phyloP scores from a whole-genome alignment of 352 stramenopile genomes.

The Globisporangium nunn region DNA sequence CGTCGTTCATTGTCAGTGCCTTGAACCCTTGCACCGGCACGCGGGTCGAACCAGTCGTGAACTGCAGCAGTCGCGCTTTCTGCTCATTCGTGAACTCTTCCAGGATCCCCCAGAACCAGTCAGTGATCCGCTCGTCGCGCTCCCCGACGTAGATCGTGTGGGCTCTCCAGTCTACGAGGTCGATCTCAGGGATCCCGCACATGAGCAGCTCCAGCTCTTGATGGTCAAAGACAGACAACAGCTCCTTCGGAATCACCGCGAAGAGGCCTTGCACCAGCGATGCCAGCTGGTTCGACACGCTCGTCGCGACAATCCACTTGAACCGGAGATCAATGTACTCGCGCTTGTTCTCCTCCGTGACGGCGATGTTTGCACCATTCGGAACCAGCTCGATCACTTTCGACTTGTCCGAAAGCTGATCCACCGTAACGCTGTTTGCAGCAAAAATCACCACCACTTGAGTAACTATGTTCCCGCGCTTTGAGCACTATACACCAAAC shows the following conservation, averaged over 20 bases:
- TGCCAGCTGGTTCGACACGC: constrained; percentile 86
- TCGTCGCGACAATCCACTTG: constrained; percentile 77
- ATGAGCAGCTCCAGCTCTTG: constrained; percentile 97
- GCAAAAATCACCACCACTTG: constrained; percentile 5
- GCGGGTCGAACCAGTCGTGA: constrained; percentile 95
- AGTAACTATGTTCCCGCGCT: background rate
- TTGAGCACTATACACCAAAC: too few species aligned
- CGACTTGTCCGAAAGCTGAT: constrained; percentile 62
- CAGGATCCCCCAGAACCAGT: constrained; percentile 98
- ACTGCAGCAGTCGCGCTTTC: constrained; percentile 95
- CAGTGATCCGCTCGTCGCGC: constrained; percentile 85
- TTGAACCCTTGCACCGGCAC: constrained; percentile 89
- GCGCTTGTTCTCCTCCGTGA: constrained; percentile 96
- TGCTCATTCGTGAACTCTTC: constrained; percentile 91
- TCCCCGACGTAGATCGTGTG: constrained; percentile 95
- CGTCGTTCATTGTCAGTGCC: constrained; percentile 84
- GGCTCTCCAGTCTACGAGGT: constrained; percentile 93
- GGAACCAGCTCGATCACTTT: constrained; percentile 93
- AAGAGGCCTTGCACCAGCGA: constrained; percentile 95
- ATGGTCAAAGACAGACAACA: constrained; percentile 95
- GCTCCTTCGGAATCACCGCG: constrained; percentile 92
- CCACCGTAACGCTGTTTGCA: constrained; percentile 49
- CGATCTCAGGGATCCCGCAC: constrained; percentile 96
- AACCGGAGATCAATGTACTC: constrained; percentile 94
- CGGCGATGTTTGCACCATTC: constrained; percentile 90